Evolutionary conservation across 2,329 filamentous ascomycete species (phyloP), one percentile per base, ranked within the genome.

Genomic region (Apiospora aurea): DNA sequence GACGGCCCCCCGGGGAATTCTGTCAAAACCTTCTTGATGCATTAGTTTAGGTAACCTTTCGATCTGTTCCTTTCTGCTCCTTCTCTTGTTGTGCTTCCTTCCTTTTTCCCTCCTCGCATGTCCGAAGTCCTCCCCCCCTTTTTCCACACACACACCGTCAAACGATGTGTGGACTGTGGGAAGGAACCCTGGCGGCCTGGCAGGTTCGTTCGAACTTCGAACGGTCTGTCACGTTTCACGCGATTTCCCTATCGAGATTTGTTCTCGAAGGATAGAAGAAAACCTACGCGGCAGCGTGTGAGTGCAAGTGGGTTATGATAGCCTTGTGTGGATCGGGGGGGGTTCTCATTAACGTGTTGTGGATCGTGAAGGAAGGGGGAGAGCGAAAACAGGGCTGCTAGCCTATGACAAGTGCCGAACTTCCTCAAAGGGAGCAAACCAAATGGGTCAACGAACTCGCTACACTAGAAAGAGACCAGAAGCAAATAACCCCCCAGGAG

Each of bases 211-310:
- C 24, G 51, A 34, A 38, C 34, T 7, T 34, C 24, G 51, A 34
- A 38, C 34, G 3, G 34, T 5, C 26, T 38, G 53, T 61, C 53
- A 61, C 34, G 53, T 61, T 61, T 61, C 53, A 38, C 34, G 18
- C 53, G 53, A 61, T 61, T 34, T 34, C 53, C 38, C 53, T 38
- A 61, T 29, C 53, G 53, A 61, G 53, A 61, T 61, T 61, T 29
- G 53, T 61, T 38, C 53, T 61, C 29, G 29, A 61, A 29, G 26
- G 26, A 29, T 29, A 29, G 26, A 29, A 29, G 38, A 38, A 29
- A 6, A 6, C 34, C 34, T 26, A 34, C 53, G 18, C 26, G 53
- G 53, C 53, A 61, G 53, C 29, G 53, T 61, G 53, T 18, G 53
- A 38, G 26, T 38, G 53, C 16, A 61, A 61, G 53, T 61, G 53